A percentile compares a stretch with the other conserved stretches of the same genome.
These are phyloP conservation scores for Chiua sp. DNA, from an alignment of 1,284 basidiomycete genomes.

Conservation along the genomic window DNA sequence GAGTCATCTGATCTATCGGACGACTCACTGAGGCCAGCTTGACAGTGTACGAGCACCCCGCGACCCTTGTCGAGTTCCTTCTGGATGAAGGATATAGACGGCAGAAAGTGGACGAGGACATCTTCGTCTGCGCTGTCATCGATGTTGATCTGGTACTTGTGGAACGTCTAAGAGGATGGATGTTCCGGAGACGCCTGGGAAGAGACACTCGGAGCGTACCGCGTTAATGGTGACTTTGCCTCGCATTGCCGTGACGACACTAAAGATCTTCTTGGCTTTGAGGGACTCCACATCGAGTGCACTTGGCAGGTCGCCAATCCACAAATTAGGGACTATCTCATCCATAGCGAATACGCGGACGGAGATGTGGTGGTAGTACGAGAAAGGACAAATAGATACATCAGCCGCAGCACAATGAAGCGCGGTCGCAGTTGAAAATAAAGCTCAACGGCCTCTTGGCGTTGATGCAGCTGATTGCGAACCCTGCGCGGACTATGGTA, in stretches of 20 bases:
- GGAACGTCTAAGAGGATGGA: constrained; percentile 58
- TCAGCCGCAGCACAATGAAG: neutral
- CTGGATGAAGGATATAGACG: constrained; percentile 81
- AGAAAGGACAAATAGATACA: neutral
- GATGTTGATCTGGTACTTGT: constrained; percentile 70
- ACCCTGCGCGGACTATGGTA: neutral
- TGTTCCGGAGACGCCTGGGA: neutral
- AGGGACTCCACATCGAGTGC: constrained; percentile 59
- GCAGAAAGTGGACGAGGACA: constrained; percentile 76
- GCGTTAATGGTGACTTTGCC: constrained; percentile 69
- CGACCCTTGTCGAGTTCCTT: constrained; percentile 74
- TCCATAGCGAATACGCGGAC: constrained; percentile 41
- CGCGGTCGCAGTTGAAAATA: constrained; percentile 15
- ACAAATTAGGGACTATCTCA: constrained; percentile 65
- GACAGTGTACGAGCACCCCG: constrained; percentile 86
- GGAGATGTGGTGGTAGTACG: neutral
- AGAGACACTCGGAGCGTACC: constrained; percentile 42
- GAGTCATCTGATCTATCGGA: neutral
- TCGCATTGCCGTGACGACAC: constrained; percentile 74
- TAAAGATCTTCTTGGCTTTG: constrained; percentile 66
- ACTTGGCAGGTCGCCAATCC: constrained; percentile 67
- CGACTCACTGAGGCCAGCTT: constrained; percentile 82
- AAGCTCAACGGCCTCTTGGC: constrained; percentile 3
- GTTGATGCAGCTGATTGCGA: constrained; percentile 1
- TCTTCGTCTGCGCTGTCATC: constrained; percentile 77